Conservation (phyloP, 2,329 filamentous ascomycete species). For the Clarireedia paspali region DNA sequence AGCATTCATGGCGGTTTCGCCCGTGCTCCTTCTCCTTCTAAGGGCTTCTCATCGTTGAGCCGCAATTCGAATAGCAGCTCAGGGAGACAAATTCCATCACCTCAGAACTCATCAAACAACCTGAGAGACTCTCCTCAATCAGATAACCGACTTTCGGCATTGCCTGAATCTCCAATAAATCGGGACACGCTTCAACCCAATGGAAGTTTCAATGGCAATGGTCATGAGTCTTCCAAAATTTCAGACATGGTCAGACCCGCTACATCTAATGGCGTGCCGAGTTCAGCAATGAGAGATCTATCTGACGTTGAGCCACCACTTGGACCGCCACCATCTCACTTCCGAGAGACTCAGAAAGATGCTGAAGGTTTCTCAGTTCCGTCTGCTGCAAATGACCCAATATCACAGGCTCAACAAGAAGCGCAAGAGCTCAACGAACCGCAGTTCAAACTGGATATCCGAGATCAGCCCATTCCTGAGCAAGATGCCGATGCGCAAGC, state of each 20-base stretch:
- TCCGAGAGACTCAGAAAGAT: constrained; percentile 47
- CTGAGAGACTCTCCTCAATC: constrained; percentile 39
- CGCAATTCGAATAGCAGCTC: constrained; percentile 57
- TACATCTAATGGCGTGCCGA: constrained; percentile 35
- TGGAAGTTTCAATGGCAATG: constrained; percentile 19
- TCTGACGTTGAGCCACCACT: constrained; percentile 45
- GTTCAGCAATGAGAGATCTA: constrained; percentile 33
- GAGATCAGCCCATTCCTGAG: constrained; percentile 69
- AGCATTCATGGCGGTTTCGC: constrained; percentile 56
- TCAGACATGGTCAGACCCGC: neutral
- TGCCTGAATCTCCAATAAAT: constrained; percentile 47
- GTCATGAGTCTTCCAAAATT: constrained; percentile 25
- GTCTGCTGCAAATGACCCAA: constrained; percentile 51
- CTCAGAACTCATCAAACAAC: constrained; percentile 52
- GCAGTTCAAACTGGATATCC: constrained; percentile 71
- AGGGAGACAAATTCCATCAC: constrained; percentile 40
- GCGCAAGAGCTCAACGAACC: constrained; percentile 50
- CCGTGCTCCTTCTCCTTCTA: constrained; percentile 46
- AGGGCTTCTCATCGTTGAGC: constrained; percentile 47
- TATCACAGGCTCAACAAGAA: constrained; percentile 67
- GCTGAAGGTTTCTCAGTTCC: constrained; percentile 73
- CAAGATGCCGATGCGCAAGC: constrained; percentile 69
- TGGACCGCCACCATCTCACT: constrained; percentile 36
- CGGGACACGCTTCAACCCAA: constrained; percentile 18
- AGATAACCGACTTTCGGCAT: constrained; percentile 44